Evolutionary conservation across 768 basidiomycete species (phyloP).

Genomic region (Chalciporus piperatus): DNA sequence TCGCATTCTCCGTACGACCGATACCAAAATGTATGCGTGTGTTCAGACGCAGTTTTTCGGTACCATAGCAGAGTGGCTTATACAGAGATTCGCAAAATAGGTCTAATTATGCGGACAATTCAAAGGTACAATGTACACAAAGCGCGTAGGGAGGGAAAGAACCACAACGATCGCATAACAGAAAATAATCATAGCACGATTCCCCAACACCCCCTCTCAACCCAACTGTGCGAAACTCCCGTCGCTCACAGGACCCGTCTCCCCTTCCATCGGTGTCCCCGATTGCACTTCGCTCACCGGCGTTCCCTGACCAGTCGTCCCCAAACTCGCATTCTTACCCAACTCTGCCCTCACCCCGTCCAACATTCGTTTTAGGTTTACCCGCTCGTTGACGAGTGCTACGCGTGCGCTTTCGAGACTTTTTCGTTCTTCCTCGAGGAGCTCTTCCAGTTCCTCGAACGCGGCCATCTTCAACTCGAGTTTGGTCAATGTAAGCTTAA

Average conservation of each 20-base stretch:
- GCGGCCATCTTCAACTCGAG: constrained; percentile 93
- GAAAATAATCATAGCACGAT: constrained; percentile 25
- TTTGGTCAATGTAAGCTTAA: constrained; percentile 82
- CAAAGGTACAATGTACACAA: constrained; percentile 2
- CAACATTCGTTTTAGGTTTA: constrained; percentile 66
- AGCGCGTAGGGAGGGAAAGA: background rate
- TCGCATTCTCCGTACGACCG: too few species aligned
- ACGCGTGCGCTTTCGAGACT: constrained; percentile 80
- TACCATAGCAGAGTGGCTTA: too few species aligned
- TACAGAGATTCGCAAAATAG: background rate
- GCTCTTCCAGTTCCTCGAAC: constrained; percentile 91
- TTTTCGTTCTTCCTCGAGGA: constrained; percentile 88
- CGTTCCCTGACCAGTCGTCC: constrained; percentile 61
- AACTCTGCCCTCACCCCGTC: constrained; percentile 67
- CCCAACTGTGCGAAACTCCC: constrained; percentile 53
- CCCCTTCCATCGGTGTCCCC: constrained; percentile 45
- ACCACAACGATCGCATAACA: constrained; percentile 16
- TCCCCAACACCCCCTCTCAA: constrained; percentile 14
- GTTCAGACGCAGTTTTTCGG: too few species aligned
- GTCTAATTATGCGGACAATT: constrained; percentile 2
- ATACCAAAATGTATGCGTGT: too few species aligned
- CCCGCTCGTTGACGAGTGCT: constrained; percentile 75
- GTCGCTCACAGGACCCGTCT: constrained; percentile 53
- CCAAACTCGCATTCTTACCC: constrained; percentile 50
- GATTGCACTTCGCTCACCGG: constrained; percentile 51